A percentile compares a stretch with the other conserved stretches of the same genome.
Evolutionary conservation across 106 monocot species (phyloP).

Genomic region (Chionographis japonica): DNA sequence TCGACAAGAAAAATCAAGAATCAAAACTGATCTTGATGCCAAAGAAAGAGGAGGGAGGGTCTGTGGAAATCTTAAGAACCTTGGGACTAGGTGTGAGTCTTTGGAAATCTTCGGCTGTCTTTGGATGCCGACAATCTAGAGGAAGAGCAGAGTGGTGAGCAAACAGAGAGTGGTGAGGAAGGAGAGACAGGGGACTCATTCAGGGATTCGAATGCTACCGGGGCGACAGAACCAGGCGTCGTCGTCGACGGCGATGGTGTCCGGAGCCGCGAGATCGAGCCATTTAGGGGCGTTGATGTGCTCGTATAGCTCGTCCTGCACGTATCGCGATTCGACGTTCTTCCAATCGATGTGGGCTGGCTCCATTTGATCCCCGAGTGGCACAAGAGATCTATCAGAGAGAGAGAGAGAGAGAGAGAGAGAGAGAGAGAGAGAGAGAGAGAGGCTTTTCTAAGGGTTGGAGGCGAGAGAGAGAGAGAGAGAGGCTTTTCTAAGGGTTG

Average conservation of each 20-base stretch:
- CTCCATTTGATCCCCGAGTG: slow-evolving; percentile 40
- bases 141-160: not conserved
- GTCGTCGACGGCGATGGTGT: slow-evolving; percentile 17
- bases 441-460: too few relatives aligned
- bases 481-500: not conserved
- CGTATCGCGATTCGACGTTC: slow-evolving; percentile 50
- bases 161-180: not conserved
- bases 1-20: not conserved
- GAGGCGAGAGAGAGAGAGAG: too few relatives aligned
- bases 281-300: slow-evolving; percentile 85
- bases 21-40: not conserved
- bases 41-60: too few relatives aligned
- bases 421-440: not conserved
- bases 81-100: slow-evolving; percentile 28
- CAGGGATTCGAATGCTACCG: slow-evolving; percentile 12
- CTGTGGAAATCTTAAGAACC: not conserved
- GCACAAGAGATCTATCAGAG: not conserved
- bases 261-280: slow-evolving; percentile 56
- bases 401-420: slow-evolving; percentile 12
- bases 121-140: slow-evolving; percentile 81
- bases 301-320: slow-evolving; percentile 76
- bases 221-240: slow-evolving; percentile 95
- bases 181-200: not conserved
- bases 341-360: slow-evolving; percentile 86
- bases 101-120: slow-evolving; percentile 61